Evolutionary conservation across 1,284 basidiomycete species (phyloP).

Genomic region (Blastosporella zonata): DNA sequence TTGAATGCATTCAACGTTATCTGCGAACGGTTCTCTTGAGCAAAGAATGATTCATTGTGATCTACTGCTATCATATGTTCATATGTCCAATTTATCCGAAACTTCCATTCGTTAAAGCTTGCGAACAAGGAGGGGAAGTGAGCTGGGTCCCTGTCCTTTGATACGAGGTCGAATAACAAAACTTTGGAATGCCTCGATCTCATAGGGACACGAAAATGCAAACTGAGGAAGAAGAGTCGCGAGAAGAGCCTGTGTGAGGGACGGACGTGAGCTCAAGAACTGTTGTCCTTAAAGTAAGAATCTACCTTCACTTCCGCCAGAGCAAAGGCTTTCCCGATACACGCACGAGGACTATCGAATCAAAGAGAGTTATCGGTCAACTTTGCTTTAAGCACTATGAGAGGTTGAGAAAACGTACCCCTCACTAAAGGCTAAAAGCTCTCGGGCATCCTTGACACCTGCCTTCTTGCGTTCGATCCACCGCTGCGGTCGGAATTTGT

Average conservation of each 20-base stretch:
- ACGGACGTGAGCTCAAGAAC: slow-evolving; percentile 1
- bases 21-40: not conserved
- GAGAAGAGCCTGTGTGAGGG: slow-evolving; percentile 37
- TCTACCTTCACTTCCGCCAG: slow-evolving; percentile 55
- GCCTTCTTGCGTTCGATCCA: slow-evolving; percentile 45
- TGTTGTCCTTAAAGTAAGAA: not conserved
- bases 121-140: slow-evolving; percentile 49
- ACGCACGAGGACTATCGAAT: slow-evolving; percentile 46
- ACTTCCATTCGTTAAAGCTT: slow-evolving; percentile 26
- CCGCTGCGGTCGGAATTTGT: slow-evolving; percentile 53
- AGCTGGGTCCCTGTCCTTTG: slow-evolving; percentile 46
- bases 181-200: slow-evolving; percentile 59
- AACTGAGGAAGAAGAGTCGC: slow-evolving; percentile 50
- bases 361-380: slow-evolving; percentile 2
- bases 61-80: not conserved
- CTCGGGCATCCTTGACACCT: slow-evolving; percentile 32
- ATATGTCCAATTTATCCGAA: not conserved
- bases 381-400: slow-evolving; percentile 1
- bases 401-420: slow-evolving; percentile 37
- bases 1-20: not conserved
- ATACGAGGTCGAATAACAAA: slow-evolving; percentile 60
- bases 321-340: slow-evolving; percentile 55
- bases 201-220: slow-evolving; percentile 42
- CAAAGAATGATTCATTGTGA: no score
- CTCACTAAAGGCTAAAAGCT: slow-evolving; percentile 53